Base-by-base conservation (phyloP, 345 rosid species). In the Turritis glabra region DNA sequence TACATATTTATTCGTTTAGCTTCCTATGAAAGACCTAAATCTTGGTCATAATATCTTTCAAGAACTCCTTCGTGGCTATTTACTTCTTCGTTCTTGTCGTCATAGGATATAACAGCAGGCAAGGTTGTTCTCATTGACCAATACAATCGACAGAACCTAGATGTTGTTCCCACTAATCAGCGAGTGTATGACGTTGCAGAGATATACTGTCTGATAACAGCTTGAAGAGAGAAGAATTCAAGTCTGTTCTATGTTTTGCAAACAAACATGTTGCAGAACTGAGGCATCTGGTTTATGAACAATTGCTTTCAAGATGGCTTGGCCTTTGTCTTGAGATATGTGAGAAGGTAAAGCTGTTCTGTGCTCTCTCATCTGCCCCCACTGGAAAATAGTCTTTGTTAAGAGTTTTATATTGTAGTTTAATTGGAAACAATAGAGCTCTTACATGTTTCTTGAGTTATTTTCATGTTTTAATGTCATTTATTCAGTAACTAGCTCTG, bases 261-360 rank as follows among this genome's bases (percentile, higher is more conserved):
- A n/a, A n/a, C n/a, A 55, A 43, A 54, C 43, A 23, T 40, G 41
- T n/a, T 41, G 10, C 19, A 52, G 54, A 27, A 62, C 35, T 10
- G 37, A 41, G 46, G 5, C 35, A 64, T 41, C n/a, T 54, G 55
- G 19, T 53, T 64, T 64, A 50, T 13, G 10, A 64, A 73, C 26
- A 30, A 22, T 25, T 46, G 50, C 21, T 38, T 46, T 54, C 23
- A 56, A 55, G 50, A 73, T 11, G 11, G 25, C 15, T 40, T 30
- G 26, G 54, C 21, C 62, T 66, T 48, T 68, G 14, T 52, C 56
- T 43, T 61, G 50, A 61, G 48, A 32, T 68, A 9, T 76, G 33
- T 53, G 65, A 22, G 58, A 69, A 63, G 64, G 60, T 68, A 17
- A 60, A 60, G 18, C 35, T 40, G 21, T 69, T 76, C 7, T 22